Evolutionary conservation across 139 green algal genomes (phyloP).

Genomic region (Pseudopediastrum boryanum): DNA sequence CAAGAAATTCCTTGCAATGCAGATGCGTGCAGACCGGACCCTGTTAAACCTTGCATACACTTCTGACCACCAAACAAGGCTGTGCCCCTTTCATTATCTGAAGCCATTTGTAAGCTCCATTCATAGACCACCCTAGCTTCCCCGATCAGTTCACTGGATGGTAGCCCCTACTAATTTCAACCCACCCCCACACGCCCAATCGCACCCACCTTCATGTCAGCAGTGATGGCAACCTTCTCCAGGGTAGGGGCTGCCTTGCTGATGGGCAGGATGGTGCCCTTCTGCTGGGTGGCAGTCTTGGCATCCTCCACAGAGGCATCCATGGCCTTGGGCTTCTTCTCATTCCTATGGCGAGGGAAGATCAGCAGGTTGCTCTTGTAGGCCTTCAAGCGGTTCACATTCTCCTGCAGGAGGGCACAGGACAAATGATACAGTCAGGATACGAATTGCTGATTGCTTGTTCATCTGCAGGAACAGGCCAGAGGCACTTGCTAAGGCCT

Average conservation of each 20-base stretch:
- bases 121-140: no score
- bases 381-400: slow-evolving; percentile 93
- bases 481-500: no score
- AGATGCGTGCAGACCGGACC: no score
- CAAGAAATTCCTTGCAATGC: no score
- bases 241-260: slow-evolving; percentile 53
- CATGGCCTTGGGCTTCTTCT: slow-evolving; percentile 89
- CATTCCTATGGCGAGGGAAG: slow-evolving; percentile 84
- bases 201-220: slow-evolving; percentile 82
- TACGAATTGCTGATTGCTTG: neutral
- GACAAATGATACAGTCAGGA: neutral
- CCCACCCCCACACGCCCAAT: no score
- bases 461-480: neutral
- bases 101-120: no score
- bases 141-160: no score
- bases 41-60: no score
- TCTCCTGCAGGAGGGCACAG: slow-evolving; percentile 81
- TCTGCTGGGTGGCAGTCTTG: slow-evolving; percentile 66
- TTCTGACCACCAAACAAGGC: no score
- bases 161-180: no score
- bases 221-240: slow-evolving; percentile 87
- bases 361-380: slow-evolving; percentile 97
- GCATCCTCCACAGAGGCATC: slow-evolving; percentile 83
- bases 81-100: no score
- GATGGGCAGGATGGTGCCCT: slow-evolving; percentile 75